These are phyloP conservation scores for Gynochthodes officinalis DNA, from an alignment of 257 asterid genomes.

Conservation along the genomic window DNA sequence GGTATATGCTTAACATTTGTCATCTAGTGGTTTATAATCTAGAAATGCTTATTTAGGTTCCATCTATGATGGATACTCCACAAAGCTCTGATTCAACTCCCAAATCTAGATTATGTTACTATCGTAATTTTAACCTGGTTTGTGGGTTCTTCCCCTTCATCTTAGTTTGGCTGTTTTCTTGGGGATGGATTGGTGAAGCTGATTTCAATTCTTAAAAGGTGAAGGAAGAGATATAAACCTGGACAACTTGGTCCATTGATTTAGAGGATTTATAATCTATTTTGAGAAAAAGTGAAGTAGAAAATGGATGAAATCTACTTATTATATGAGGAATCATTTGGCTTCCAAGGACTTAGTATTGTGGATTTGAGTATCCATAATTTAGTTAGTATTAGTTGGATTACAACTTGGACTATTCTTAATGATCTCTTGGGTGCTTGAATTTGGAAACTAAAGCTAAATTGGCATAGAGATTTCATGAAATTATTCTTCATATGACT, in stretches of 20 bases:
- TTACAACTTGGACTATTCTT: neutral
- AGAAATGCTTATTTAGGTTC: neutral
- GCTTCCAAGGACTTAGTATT: neutral
- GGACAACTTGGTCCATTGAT: neutral
- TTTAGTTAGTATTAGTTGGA: neutral
- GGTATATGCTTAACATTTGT: constrained; percentile 7
- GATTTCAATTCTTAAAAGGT: neutral
- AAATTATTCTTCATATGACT: neutral
- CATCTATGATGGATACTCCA: neutral
- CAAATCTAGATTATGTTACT: neutral
- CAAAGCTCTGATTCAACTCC: neutral
- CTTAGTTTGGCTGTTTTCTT: neutral
- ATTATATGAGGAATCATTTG: neutral
- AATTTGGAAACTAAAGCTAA: neutral
- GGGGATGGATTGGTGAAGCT: neutral
- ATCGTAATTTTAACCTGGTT: constrained; percentile 1
- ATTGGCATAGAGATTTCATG: neutral
- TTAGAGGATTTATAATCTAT: neutral
- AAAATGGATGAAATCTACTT: neutral
- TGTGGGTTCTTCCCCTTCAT: neutral
- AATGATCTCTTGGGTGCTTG: neutral
- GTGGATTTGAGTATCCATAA: neutral
- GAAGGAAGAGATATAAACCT: neutral
- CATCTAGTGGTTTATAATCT: neutral
- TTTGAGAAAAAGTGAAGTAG: neutral